Conservation (phyloP, 1,284 basidiomycete genomes). For the Boletus sp. region DNA sequence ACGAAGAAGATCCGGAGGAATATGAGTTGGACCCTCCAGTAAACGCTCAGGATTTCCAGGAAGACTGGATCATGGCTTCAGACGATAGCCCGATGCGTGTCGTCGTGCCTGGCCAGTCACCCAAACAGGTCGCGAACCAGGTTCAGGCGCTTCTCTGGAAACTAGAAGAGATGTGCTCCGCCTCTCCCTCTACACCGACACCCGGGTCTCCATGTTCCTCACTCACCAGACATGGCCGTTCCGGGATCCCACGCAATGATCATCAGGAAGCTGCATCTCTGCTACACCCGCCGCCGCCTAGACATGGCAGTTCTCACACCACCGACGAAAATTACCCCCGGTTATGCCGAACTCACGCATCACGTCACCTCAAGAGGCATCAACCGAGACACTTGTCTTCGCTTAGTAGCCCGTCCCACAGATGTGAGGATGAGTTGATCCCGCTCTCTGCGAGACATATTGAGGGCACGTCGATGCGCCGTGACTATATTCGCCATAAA, state of each 20-base stretch:
- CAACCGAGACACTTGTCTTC: background rate
- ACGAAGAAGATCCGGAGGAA: slow-evolving; percentile 35
- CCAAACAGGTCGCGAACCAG: slow-evolving; percentile 25
- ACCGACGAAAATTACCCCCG: slow-evolving; percentile 17
- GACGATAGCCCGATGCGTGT: slow-evolving; percentile 34
- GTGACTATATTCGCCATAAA: slow-evolving; percentile 28
- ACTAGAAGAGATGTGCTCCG: slow-evolving; percentile 19
- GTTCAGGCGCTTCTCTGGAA: slow-evolving; percentile 21
- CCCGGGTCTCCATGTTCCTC: slow-evolving; percentile 2
- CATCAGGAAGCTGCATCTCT: background rate
- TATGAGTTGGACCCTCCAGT: slow-evolving; percentile 30
- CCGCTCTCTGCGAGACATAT: slow-evolving; percentile 24
- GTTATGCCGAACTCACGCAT: background rate
- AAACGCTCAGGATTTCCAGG: slow-evolving; percentile 30
- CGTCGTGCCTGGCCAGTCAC: slow-evolving; percentile 38
- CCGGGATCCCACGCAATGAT: slow-evolving; percentile 1
- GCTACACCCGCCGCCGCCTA: background rate
- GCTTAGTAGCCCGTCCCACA: background rate
- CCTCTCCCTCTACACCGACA: background rate
- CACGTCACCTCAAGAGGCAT: slow-evolving; percentile 15
- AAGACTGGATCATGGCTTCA: slow-evolving; percentile 33
- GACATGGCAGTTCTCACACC: slow-evolving; percentile 1
- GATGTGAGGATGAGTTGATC: slow-evolving; percentile 22
- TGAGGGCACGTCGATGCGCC: slow-evolving; percentile 26
- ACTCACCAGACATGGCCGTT: background rate